phyloP scores from a whole-genome alignment of 1,284 basidiomycete genomes.

The Schizophyllum amplum region DNA sequence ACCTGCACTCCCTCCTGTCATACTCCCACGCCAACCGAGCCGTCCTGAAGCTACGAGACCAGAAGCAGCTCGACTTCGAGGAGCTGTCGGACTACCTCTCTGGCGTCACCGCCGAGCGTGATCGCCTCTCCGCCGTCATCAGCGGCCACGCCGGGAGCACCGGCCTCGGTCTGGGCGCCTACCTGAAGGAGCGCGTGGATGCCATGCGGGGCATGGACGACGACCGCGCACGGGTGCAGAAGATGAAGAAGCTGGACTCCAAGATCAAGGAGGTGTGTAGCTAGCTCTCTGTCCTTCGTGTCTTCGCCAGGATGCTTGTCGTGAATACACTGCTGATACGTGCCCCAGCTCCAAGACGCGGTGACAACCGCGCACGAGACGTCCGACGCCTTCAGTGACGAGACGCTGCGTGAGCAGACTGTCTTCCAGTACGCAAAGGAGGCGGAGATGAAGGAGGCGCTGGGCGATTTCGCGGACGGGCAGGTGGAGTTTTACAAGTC shows the following conservation, averaged over 20 bases:
- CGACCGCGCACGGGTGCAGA: slow-evolving; percentile 86
- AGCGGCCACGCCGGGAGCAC: slow-evolving; percentile 75
- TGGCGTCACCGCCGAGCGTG: slow-evolving; percentile 85
- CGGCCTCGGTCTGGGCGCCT: slow-evolving; percentile 80
- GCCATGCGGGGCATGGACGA: slow-evolving; percentile 88
- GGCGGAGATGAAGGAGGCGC: slow-evolving; percentile 92
- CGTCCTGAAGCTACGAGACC: slow-evolving; percentile 90
- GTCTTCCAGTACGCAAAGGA: slow-evolving; percentile 89
- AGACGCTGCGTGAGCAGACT: slow-evolving; percentile 85
- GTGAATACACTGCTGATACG: too few species aligned
- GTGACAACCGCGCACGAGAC: slow-evolving; percentile 94
- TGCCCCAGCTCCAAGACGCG: slow-evolving; percentile 81
- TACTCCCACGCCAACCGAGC: slow-evolving; percentile 88
- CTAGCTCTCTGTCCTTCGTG: too few species aligned
- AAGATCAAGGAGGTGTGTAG: slow-evolving; percentile 87
- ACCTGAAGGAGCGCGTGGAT: slow-evolving; percentile 92
- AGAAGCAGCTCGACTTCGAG: slow-evolving; percentile 98
- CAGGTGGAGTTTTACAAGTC: slow-evolving; percentile 92
- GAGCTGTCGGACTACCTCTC: slow-evolving; percentile 94
- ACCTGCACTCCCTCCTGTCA: slow-evolving; percentile 82
- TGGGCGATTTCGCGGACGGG: slow-evolving; percentile 84
- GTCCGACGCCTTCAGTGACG: slow-evolving; percentile 90
- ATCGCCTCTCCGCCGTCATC: slow-evolving; percentile 82
- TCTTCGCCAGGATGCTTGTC: too few species aligned
- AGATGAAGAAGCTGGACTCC: slow-evolving; percentile 85